Conservation (phyloP, 2,329 filamentous ascomycete genomes). For the Cylindrodendrum hubeiense region DNA sequence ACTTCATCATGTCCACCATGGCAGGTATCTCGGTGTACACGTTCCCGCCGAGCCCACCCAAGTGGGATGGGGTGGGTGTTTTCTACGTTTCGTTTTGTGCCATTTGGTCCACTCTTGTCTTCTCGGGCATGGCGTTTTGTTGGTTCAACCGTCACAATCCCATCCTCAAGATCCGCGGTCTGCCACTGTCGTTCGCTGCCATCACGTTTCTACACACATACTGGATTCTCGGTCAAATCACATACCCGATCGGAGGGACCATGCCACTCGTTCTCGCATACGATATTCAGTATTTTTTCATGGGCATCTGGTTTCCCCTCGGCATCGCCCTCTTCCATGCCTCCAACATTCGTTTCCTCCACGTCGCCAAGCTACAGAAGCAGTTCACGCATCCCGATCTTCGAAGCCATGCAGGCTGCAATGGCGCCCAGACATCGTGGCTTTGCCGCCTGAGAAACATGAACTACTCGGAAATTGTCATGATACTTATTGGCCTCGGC, state of each 20-base stretch:
- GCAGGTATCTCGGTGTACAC: not conserved
- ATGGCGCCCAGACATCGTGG: constrained; percentile 25
- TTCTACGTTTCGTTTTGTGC: constrained; percentile 21
- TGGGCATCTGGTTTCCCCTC: constrained; percentile 73
- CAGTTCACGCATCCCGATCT: constrained; percentile 36
- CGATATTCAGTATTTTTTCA: constrained; percentile 68
- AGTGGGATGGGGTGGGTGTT: constrained; percentile 14
- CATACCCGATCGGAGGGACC: constrained; percentile 51
- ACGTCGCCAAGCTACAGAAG: constrained; percentile 66
- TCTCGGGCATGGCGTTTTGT: constrained; percentile 54
- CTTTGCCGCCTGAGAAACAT: constrained; percentile 45
- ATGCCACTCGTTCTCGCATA: constrained; percentile 59
- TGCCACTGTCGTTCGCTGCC: constrained; percentile 55
- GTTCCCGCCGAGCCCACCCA: constrained; percentile 2
- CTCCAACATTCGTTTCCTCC: constrained; percentile 70
- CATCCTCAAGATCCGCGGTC: constrained; percentile 54
- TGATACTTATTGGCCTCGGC: constrained; percentile 64
- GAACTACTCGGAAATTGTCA: constrained; percentile 58
- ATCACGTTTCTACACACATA: constrained; percentile 56
- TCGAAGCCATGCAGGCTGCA: not conserved
- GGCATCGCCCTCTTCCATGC: constrained; percentile 76
- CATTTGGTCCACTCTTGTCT: constrained; percentile 19
- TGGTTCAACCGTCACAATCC: constrained; percentile 51
- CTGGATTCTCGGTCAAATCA: constrained; percentile 55
- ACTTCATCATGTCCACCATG: too few relatives aligned